Evolutionary conservation across 805 yeast genomes (phyloP).

Genomic region (Cephaloascus fragrans): DNA sequence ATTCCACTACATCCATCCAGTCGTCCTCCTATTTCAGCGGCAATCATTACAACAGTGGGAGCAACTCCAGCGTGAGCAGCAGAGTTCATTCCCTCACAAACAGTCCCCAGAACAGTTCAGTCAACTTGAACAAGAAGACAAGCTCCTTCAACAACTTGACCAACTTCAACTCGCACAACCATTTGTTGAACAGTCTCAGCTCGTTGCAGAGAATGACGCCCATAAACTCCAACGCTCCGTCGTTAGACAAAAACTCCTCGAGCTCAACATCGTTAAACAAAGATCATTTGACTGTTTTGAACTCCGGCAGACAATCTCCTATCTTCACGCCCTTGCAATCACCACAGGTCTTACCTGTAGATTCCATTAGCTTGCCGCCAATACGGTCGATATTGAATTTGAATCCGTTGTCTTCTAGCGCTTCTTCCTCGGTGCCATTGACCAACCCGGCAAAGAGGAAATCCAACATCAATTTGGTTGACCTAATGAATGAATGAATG

Average conservation of each 20-base stretch:
- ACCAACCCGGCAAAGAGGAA: background rate
- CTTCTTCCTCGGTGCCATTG: too few relatives aligned
- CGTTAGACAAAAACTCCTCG: conserved; percentile 7
- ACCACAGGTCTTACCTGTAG: conserved; percentile 18
- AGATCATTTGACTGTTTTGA: conserved; percentile 17
- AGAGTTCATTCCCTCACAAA: background rate
- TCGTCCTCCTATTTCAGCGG: background rate
- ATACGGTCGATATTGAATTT: background rate
- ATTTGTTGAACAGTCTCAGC: conserved; percentile 24
- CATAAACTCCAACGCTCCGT: conserved; percentile 13
- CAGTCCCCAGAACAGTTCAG: background rate
- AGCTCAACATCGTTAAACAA: conserved; percentile 4
- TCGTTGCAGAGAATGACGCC: conserved; percentile 62
- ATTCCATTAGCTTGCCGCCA: background rate
- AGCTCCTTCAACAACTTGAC: background rate
- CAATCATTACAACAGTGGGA: too few relatives aligned
- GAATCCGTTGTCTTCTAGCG: background rate
- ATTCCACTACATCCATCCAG: background rate
- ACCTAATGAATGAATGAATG: background rate
- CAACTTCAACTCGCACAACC: conserved; percentile 8
- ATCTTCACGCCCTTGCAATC: conserved; percentile 24
- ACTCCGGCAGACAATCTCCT: conserved; percentile 23
- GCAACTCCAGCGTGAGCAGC: background rate
- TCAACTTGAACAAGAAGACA: background rate
- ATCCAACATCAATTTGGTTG: background rate